phyloP scores from a whole-genome alignment of 495 filamentous ascomycete species.

The Penicillium cosmopolitanum region DNA sequence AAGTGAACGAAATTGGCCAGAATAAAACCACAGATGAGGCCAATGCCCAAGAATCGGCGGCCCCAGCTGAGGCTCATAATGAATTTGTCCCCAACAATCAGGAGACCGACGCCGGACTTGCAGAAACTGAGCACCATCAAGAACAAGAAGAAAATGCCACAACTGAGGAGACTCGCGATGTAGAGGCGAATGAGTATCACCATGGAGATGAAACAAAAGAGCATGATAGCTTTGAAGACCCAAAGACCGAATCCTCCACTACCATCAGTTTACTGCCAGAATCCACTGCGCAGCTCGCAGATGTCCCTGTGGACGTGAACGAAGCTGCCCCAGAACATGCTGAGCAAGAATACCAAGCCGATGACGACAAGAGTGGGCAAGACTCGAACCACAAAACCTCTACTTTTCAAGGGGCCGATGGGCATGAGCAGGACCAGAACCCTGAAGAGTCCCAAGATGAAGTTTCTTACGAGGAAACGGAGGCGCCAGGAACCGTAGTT shows the following conservation, averaged over 20 bases:
- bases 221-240: slow-evolving; percentile 34
- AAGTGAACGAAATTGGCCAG: neutral
- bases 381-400: neutral
- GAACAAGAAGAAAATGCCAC: slow-evolving; percentile 16
- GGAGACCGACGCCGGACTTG: slow-evolving; percentile 3
- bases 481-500: neutral
- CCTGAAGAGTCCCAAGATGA: slow-evolving; percentile 16
- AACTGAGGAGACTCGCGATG: slow-evolving; percentile 3
- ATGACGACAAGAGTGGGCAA: neutral
- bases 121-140: slow-evolving; percentile 9
- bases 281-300: slow-evolving; percentile 15
- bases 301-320: slow-evolving; percentile 16
- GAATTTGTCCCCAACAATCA: neutral
- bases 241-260: slow-evolving; percentile 36
- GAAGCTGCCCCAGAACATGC: neutral
- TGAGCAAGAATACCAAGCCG: neutral
- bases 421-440: slow-evolving; percentile 5
- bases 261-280: slow-evolving; percentile 30
- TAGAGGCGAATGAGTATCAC: neutral
- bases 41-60: neutral
- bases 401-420: neutral
- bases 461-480: neutral
- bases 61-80: neutral
- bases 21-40: neutral
- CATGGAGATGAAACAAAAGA: slow-evolving; percentile 19